Base-by-base conservation (phyloP, 1,139 yeast genomes). In the Scheffersomyces insectosa region DNA sequence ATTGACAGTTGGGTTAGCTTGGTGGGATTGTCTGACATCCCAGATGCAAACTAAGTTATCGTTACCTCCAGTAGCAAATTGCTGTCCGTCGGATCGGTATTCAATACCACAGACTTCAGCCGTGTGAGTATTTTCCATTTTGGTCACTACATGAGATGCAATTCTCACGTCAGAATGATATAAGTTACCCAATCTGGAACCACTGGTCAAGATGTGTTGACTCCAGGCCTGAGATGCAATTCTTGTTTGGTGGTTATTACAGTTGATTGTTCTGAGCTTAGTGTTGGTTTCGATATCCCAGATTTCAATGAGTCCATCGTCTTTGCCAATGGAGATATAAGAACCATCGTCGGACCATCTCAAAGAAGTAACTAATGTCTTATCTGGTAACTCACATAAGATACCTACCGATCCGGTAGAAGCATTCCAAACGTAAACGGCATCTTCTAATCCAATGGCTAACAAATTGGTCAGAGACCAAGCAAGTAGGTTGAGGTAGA, bases 41-140 rank as follows among this genome's bases (percentile, higher is more conserved):
- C 99, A 93, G 42, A 93, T 85, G 62, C 90, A 86, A 13, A 93
- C 96, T 16, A 91, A 68, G 62, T 93, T 93, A 62, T 93, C 99
- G 62, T 93, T 93, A 28, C 98, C 97, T 11, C 99, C 99, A 9
- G 91, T 82, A 1, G 95, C 95, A 49, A 91, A 75, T 60, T 88
- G 96, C 48, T 79, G 70, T 2, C 97, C 97, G 61, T 91, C 98
- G 4, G 70, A 57, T 48, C 93, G 79, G 81, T 96, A 93, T 53
- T 86, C 87, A 32, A 93, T 72, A 1, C 99, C 99, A 68, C 99
- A 93, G 27, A 93, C 85, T 66, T 93, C 99, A 3, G 96, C 97
- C 45, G 77, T 70, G 60, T 93, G 99, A 9, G 67, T 53, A 37
- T 60, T 59, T 38, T 62, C 66, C 46, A 80, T 76, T 45, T 74